Percentiles rank a stretch among this genome's conserved stretches.
Conservation (phyloP, 2,329 filamentous ascomycete species). For the Ophiocordyceps sinensis region DNA sequence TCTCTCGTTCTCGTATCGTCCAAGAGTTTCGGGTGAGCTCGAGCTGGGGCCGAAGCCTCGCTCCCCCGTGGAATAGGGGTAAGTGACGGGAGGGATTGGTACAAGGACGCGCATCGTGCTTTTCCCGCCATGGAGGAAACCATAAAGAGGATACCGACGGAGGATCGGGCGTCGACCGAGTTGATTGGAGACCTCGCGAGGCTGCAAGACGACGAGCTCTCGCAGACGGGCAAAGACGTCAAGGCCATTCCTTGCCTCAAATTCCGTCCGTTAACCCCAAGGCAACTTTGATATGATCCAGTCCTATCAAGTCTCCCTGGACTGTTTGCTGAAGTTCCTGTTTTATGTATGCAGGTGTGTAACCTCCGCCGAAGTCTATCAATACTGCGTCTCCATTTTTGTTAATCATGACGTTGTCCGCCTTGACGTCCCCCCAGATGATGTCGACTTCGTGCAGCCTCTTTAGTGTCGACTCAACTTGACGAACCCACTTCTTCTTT, state of each 20-base stretch:
- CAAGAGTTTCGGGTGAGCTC: not conserved
- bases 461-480: not conserved
- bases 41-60: no score
- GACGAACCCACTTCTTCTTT: not conserved
- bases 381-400: not conserved
- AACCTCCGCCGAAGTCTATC: not conserved
- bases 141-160: not conserved
- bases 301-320: not conserved
- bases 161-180: not conserved
- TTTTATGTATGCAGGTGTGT: not conserved
- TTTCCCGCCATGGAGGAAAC: not conserved
- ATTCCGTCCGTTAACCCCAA: not conserved
- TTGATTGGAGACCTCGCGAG: constrained; percentile 21
- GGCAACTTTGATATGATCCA: not conserved
- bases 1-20: no score
- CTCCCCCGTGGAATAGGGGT: no score
- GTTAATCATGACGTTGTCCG: not conserved
- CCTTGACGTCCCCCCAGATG: not conserved
- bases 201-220: constrained; percentile 13
- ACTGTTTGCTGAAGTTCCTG: not conserved
- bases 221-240: constrained; percentile 16
- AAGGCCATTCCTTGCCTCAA: constrained; percentile 8
- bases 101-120: not conserved
- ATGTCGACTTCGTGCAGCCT: not conserved
- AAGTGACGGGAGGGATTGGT: no score